These are phyloP conservation scores for Gnomoniopsis sp. DNA, from an alignment of 2,329 filamentous ascomycete genomes.

Conservation along the genomic window DNA sequence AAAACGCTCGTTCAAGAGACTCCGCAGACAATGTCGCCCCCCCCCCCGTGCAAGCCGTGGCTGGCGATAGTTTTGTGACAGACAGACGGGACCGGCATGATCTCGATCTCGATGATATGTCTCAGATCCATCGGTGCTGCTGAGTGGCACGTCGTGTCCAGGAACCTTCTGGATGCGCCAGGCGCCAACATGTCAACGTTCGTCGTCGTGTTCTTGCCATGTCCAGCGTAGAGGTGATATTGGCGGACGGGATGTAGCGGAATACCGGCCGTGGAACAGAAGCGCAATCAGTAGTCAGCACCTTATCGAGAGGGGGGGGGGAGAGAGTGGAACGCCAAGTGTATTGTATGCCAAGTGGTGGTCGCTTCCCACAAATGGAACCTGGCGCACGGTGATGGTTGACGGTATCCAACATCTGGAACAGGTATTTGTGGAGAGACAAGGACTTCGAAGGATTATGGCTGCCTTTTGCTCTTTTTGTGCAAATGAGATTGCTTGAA, in stretches of 20 bases:
- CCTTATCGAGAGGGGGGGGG: not conserved
- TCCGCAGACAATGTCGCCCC: not conserved
- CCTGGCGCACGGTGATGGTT: not conserved
- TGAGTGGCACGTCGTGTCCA: not conserved
- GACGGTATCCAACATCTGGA: not conserved
- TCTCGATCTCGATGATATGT: conserved; percentile 12
- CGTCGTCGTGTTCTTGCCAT: not conserved
- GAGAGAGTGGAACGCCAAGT: not conserved
- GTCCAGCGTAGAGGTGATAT: not conserved
- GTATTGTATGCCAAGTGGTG: not conserved
- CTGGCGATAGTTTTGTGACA: not conserved
- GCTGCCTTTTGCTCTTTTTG: no score
- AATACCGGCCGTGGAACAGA: not conserved
- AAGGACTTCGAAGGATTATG: not conserved
- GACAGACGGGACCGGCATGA: not conserved
- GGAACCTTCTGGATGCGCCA: not conserved
- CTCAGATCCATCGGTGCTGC: conserved; percentile 9
- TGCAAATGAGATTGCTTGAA: not conserved
- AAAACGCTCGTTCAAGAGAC: not conserved
- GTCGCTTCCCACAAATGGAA: not conserved
- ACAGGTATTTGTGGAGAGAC: conserved; percentile 5
- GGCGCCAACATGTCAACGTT: not conserved
- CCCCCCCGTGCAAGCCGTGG: not conserved
- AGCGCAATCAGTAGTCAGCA: not conserved
- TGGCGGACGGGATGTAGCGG: not conserved